A percentile compares a stretch with the other conserved stretches of the same genome.
phyloP scores from a whole-genome alignment of 129 eudicot genomes.

The Artemisia annua region DNA sequence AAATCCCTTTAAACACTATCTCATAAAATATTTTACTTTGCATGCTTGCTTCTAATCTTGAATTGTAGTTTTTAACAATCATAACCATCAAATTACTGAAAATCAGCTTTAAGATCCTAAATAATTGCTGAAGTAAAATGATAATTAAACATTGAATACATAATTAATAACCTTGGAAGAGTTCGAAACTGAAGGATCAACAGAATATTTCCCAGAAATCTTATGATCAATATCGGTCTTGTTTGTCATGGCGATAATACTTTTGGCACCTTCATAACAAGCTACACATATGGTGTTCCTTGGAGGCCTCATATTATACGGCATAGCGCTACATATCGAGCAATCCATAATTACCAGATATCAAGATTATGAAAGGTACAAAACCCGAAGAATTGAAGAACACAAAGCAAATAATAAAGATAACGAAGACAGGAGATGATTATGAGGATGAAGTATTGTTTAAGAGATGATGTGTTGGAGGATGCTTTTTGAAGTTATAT shows the following conservation, averaged over 20 bases:
- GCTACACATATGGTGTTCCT: slow-evolving; percentile 91
- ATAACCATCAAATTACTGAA: not conserved
- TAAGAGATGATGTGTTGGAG: slow-evolving; percentile 33
- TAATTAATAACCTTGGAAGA: slow-evolving; percentile 63
- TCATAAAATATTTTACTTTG: not conserved
- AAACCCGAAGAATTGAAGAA: slow-evolving; percentile 12
- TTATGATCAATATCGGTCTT: slow-evolving; percentile 47
- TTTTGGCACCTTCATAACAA: slow-evolving; percentile 93
- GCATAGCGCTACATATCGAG: slow-evolving; percentile 84
- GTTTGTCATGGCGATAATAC: slow-evolving; percentile 67
- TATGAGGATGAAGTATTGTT: slow-evolving; percentile 35
- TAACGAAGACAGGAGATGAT: slow-evolving; percentile 11
- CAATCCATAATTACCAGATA: slow-evolving; percentile 60
- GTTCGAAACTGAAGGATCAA: slow-evolving; percentile 36
- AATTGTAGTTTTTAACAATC: not conserved
- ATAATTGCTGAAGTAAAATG: not conserved
- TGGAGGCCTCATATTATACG: slow-evolving; percentile 87
- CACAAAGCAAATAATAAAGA: not conserved
- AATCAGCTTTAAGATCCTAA: not conserved
- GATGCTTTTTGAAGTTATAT: slow-evolving; percentile 36
- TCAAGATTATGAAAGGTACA: not conserved
- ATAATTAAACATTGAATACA: not conserved
- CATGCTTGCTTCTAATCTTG: slow-evolving; percentile 18
- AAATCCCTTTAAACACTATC: no score
- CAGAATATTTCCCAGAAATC: slow-evolving; percentile 32